These are phyloP conservation scores for Bipolaris bicolor DNA, from an alignment of 2,329 filamentous ascomycete genomes.

Conservation along the genomic window DNA sequence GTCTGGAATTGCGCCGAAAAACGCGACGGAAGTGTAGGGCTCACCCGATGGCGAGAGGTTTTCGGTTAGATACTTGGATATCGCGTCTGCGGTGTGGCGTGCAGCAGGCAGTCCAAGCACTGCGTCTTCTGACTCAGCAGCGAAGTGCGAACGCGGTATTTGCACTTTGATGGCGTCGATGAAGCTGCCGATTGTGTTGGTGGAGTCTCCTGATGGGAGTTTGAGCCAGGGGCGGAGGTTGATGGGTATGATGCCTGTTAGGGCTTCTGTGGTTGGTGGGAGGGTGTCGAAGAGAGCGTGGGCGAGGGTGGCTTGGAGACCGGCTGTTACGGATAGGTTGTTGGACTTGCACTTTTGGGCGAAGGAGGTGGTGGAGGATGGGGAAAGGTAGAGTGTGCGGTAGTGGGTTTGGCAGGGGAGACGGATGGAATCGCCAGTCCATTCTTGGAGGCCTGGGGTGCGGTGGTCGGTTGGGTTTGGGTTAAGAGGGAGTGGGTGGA, in stretches of 20 bases:
- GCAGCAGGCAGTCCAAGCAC: conserved; percentile 1
- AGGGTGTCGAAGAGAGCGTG: conserved; percentile 41
- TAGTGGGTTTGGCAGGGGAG: conserved; percentile 33
- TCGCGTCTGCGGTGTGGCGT: neutral
- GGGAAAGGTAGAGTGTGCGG: conserved; percentile 40
- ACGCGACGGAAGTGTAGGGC: conserved; percentile 14
- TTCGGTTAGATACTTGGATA: conserved; percentile 10
- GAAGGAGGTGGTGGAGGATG: conserved; percentile 32
- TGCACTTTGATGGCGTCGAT: conserved; percentile 20
- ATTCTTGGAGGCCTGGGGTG: conserved; percentile 14
- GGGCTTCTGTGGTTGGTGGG: conserved; percentile 36
- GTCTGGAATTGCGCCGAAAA: conserved; percentile 16
- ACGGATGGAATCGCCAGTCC: conserved; percentile 26
- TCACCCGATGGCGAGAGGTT: conserved; percentile 14
- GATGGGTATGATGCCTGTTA: conserved; percentile 44
- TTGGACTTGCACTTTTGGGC: conserved; percentile 43
- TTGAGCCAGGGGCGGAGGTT: conserved; percentile 40
- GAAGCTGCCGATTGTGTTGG: conserved; percentile 23
- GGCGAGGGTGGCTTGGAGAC: conserved; percentile 46
- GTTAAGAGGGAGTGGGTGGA: conserved; percentile 46
- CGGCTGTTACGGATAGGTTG: conserved; percentile 46
- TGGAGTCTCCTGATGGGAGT: conserved; percentile 31
- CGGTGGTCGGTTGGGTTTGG: conserved; percentile 9
- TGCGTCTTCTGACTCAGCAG: neutral
- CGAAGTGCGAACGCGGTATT: neutral